Evolutionary conservation across 2,329 filamentous ascomycete genomes (phyloP).

Genomic region (Aureobasidium uvarum): DNA sequence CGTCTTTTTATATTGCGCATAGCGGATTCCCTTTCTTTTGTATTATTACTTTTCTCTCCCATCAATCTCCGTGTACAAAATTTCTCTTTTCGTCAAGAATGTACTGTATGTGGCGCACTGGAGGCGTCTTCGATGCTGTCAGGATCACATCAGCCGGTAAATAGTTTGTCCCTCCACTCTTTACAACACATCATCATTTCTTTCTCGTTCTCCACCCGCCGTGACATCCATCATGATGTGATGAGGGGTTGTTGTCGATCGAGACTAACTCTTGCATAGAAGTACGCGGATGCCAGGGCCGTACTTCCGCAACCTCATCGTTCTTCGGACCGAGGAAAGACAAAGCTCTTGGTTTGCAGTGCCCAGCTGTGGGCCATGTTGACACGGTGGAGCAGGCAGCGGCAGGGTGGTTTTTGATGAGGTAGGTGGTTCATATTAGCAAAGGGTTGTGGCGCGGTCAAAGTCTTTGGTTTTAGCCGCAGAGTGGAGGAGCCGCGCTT

Average conservation of each 20-base stretch:
- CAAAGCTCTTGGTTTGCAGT: background rate
- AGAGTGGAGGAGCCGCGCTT: background rate
- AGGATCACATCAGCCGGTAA: background rate
- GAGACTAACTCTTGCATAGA: background rate
- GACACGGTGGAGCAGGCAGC: background rate
- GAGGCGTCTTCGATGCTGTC: background rate
- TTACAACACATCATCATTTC: background rate
- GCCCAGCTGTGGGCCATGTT: conserved; percentile 17
- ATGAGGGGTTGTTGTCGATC: background rate
- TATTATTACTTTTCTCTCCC: conserved; percentile 5
- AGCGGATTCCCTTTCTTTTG: conserved; percentile 26
- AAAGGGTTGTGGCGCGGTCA: background rate
- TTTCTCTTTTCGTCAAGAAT: background rate
- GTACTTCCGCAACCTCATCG: background rate
- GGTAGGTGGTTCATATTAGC: background rate
- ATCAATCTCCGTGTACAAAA: background rate
- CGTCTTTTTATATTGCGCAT: conserved; percentile 20
- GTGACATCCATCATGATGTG: background rate
- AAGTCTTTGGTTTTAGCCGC: background rate
- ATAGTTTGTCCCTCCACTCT: background rate
- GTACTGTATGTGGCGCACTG: background rate
- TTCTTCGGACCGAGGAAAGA: background rate
- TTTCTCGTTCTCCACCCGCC: background rate
- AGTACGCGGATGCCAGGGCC: conserved; percentile 6
- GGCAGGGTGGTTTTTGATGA: background rate